These are phyloP conservation scores for Exophiala xenobiotica DNA, from an alignment of 2,329 filamentous ascomycete species.

Conservation along the genomic window DNA sequence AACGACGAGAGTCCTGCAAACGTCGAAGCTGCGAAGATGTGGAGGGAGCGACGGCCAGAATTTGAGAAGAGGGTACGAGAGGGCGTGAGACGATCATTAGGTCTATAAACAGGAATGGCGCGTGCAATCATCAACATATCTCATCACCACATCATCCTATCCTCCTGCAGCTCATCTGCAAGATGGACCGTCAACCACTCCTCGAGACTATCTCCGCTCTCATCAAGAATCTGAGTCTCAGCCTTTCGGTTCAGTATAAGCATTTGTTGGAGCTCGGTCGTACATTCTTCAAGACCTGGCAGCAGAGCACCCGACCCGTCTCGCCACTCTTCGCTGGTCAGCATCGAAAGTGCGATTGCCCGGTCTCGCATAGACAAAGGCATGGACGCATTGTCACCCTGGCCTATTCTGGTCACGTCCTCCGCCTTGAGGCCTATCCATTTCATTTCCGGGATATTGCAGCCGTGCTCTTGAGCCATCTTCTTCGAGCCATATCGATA, in stretches of 20 bases:
- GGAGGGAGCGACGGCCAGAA: slow-evolving; percentile 77
- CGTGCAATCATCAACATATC: background rate
- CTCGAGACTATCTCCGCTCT: slow-evolving; percentile 42
- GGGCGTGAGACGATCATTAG: slow-evolving; percentile 75
- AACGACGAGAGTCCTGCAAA: slow-evolving; percentile 97
- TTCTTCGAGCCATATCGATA: slow-evolving; percentile 62
- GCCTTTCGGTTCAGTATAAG: slow-evolving; percentile 62
- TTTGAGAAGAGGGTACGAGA: slow-evolving; percentile 85
- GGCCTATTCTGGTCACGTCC: slow-evolving; percentile 37
- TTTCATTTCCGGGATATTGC: slow-evolving; percentile 49
- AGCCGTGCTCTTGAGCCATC: slow-evolving; percentile 54
- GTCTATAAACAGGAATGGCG: slow-evolving; percentile 48
- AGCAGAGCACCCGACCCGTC: slow-evolving; percentile 47
- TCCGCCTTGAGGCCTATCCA: slow-evolving; percentile 59
- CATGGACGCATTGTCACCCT: slow-evolving; percentile 22
- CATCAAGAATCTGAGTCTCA: slow-evolving; percentile 59
- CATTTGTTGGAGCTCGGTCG: slow-evolving; percentile 59
- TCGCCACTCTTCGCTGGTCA: slow-evolving; percentile 55
- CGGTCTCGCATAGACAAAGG: slow-evolving; percentile 16
- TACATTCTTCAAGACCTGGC: slow-evolving; percentile 37
- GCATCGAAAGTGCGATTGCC: slow-evolving; percentile 40
- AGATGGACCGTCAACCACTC: slow-evolving; percentile 39
- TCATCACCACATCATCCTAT: background rate
- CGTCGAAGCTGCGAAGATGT: slow-evolving; percentile 94
- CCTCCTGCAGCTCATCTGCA: background rate